Conservation (phyloP, 129 eudicot species). For the Flaveria sonorensis region DNA sequence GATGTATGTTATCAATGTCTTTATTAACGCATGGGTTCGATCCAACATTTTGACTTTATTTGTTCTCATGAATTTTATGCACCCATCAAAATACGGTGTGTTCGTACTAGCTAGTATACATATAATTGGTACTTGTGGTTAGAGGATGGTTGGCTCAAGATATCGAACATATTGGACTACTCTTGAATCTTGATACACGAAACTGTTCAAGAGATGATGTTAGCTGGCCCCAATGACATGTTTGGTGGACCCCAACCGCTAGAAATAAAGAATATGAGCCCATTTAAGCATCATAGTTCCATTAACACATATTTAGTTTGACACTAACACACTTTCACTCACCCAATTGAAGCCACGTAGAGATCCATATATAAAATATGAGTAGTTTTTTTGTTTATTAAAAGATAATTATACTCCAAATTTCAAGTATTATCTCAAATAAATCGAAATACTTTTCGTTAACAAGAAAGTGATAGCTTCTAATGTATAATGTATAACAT, state of each 20-base stretch:
- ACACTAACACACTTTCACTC: slow-evolving; percentile 35
- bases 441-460: too few species aligned
- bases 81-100: too few species aligned
- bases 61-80: too few species aligned
- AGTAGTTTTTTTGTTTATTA: not conserved
- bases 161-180: slow-evolving; percentile 31
- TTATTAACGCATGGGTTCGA: too few species aligned
- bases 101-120: too few species aligned
- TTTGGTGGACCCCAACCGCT: slow-evolving; percentile 34
- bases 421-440: not conserved
- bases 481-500: too few species aligned
- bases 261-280: slow-evolving; percentile 23
- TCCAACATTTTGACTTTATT: too few species aligned
- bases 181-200: not conserved
- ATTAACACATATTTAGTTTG: slow-evolving; percentile 18
- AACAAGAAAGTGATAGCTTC: too few species aligned
- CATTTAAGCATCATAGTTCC: slow-evolving; percentile 38
- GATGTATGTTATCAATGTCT: too few species aligned
- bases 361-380: slow-evolving; percentile 35
- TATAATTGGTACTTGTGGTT: too few species aligned
- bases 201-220: slow-evolving; percentile 30
- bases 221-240: slow-evolving; percentile 16
- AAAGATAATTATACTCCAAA: not conserved
- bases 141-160: too few species aligned
- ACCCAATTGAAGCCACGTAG: slow-evolving; percentile 47